Conservation (phyloP, 1,139 yeast genomes). For the Pichia norvegensis region DNA sequence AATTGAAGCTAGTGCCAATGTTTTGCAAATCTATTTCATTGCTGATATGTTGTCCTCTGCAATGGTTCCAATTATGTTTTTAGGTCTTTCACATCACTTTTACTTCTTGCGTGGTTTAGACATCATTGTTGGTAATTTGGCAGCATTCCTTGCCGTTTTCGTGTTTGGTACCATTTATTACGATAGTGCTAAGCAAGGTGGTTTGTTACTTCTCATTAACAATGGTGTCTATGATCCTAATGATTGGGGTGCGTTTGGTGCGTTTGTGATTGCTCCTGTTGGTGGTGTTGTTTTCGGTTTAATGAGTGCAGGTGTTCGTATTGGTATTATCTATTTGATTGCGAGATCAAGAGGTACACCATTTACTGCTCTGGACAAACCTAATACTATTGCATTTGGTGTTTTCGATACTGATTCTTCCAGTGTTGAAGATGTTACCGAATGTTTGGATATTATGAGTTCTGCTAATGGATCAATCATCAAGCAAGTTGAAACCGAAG, state of each 20-base stretch:
- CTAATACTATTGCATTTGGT: conserved; percentile 22
- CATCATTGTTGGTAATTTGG: conserved; percentile 74
- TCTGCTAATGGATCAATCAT: not conserved
- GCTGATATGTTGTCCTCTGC: conserved; percentile 86
- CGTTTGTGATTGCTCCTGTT: conserved; percentile 84
- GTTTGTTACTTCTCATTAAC: conserved; percentile 60
- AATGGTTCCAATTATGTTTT: conserved; percentile 74
- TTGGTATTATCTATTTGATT: conserved; percentile 32
- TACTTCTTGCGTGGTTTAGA: conserved; percentile 76
- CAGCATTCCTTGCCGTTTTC: conserved; percentile 73
- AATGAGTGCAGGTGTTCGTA: conserved; percentile 45
- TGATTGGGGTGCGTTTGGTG: conserved; percentile 95
- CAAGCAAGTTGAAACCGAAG: not conserved
- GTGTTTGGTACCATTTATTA: conserved; percentile 79
- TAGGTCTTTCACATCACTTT: conserved; percentile 63
- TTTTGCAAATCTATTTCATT: conserved; percentile 79
- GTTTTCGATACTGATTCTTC: not conserved
- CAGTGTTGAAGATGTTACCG: not conserved
- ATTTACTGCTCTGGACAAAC: conserved; percentile 53
- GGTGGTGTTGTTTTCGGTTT: conserved; percentile 64
- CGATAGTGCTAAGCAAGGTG: conserved; percentile 66
- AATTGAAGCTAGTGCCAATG: conserved; percentile 67
- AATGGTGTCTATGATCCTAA: conserved; percentile 68
- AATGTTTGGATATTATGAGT: not conserved
- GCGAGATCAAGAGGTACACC: conserved; percentile 36